These are phyloP conservation scores for Shiraia bambusicola DNA, from an alignment of 2,329 filamentous ascomycete genomes.

Conservation along the genomic window DNA sequence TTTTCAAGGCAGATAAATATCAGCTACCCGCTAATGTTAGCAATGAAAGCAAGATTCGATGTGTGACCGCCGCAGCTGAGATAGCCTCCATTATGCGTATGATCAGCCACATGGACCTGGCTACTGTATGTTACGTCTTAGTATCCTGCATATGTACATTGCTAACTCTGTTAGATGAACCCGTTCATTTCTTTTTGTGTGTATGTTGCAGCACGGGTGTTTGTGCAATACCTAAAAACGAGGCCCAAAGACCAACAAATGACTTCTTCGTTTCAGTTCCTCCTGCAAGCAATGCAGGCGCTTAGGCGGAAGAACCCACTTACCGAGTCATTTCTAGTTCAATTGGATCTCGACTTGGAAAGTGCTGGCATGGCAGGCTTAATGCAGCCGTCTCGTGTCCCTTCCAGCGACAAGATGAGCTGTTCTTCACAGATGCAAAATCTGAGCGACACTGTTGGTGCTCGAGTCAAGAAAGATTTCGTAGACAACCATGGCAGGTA, in stretches of 20 bases:
- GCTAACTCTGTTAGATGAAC: conserved; percentile 68
- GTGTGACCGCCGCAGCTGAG: conserved; percentile 89
- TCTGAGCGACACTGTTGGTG: conserved; percentile 7
- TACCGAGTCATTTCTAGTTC: conserved; percentile 91
- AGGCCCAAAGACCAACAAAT: conserved; percentile 80
- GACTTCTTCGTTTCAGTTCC: conserved; percentile 80
- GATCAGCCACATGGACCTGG: conserved; percentile 86
- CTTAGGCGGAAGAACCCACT: conserved; percentile 85
- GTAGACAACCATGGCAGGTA: conserved; percentile 8
- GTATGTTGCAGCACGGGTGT: conserved; percentile 92
- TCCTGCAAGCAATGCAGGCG: conserved; percentile 86
- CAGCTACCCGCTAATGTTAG: conserved; percentile 73
- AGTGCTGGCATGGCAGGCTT: conserved; percentile 57
- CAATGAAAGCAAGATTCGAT: conserved; percentile 87
- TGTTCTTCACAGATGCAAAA: conserved; percentile 3
- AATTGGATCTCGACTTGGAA: conserved; percentile 89
- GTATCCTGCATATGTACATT: not conserved
- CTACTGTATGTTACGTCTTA: conserved; percentile 61
- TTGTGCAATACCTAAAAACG: conserved; percentile 94
- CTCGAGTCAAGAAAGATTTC: not conserved
- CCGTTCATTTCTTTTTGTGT: conserved; percentile 94
- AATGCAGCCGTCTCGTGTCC: conserved; percentile 51
- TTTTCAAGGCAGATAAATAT: conserved; percentile 94
- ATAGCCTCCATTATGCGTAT: conserved; percentile 95
- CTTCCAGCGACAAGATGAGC: conserved; percentile 16